A percentile compares a stretch with the other conserved stretches of the same genome.
Evolutionary conservation across 1,284 basidiomycete species (phyloP).

Genomic region (Rhizoctonia solani): DNA sequence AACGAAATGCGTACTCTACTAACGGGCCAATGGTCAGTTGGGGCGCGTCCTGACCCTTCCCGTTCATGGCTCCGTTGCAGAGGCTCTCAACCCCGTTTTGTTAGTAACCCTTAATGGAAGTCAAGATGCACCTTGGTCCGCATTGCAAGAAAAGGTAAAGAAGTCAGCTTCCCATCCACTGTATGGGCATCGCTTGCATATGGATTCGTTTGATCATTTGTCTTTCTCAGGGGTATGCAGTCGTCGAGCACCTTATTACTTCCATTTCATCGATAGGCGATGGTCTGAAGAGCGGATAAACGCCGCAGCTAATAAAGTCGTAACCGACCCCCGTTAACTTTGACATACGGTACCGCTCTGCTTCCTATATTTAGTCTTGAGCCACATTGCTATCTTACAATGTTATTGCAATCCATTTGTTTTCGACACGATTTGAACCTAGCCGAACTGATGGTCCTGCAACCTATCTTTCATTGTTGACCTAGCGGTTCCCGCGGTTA

Average conservation of each 20-base stretch:
- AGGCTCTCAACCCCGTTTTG: constrained; percentile 25
- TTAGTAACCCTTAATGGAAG: constrained; percentile 30
- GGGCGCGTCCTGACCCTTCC: constrained; percentile 30
- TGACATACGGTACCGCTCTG: background rate
- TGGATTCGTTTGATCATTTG: background rate
- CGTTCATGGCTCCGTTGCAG: constrained; percentile 10
- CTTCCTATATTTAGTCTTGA: background rate
- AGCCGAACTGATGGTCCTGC: background rate
- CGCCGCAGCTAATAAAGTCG: constrained; percentile 31
- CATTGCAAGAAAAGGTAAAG: constrained; percentile 27
- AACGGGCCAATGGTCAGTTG: background rate
- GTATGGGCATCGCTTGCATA: background rate
- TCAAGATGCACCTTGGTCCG: constrained; percentile 25
- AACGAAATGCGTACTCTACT: background rate
- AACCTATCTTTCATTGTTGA: background rate
- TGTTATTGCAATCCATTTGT: background rate
- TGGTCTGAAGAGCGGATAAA: constrained; percentile 28
- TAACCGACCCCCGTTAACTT: background rate
- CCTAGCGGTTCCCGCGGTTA: background rate
- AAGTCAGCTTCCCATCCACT: background rate
- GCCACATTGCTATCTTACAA: background rate
- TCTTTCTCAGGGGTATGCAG: constrained; percentile 10
- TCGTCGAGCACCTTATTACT: constrained; percentile 27
- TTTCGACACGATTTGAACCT: background rate
- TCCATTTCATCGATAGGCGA: constrained; percentile 29